These are phyloP conservation scores for Dendrothele bispora DNA, from an alignment of 768 basidiomycete genomes.

Conservation along the genomic window DNA sequence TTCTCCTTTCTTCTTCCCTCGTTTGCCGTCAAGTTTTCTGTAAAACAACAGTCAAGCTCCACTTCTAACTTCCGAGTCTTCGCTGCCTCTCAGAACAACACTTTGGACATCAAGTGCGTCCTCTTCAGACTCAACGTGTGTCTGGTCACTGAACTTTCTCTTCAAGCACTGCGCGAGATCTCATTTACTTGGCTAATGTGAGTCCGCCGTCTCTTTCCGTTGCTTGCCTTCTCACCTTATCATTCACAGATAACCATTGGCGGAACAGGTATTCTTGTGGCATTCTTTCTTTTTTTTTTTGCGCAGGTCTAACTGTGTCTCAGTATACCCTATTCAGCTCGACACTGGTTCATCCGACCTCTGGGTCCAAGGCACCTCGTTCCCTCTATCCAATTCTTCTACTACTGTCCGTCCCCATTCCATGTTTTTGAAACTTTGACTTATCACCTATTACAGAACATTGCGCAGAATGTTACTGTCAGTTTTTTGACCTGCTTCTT, in stretches of 20 bases:
- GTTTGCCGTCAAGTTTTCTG: slow-evolving; percentile 45
- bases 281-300: slow-evolving; percentile 18
- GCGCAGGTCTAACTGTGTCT: slow-evolving; percentile 5
- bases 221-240: neutral
- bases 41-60: slow-evolving; percentile 43
- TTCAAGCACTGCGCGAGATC: slow-evolving; percentile 66
- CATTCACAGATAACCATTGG: slow-evolving; percentile 62
- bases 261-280: slow-evolving; percentile 54
- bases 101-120: slow-evolving; percentile 47
- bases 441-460: slow-evolving; percentile 30
- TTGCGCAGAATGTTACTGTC: slow-evolving; percentile 64
- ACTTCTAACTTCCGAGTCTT: too few species aligned
- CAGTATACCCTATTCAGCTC: slow-evolving; percentile 74
- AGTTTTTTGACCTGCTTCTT: slow-evolving; percentile 15
- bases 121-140: slow-evolving; percentile 1
- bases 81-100: slow-evolving; percentile 32
- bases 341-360: slow-evolving; percentile 88
- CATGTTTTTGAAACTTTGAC: slow-evolving; percentile 11
- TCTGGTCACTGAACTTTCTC: slow-evolving; percentile 16
- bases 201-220: slow-evolving; percentile 27
- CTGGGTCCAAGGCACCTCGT: slow-evolving; percentile 56
- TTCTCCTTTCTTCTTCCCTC: slow-evolving; percentile 35
- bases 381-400: slow-evolving; percentile 48
- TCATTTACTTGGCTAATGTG: slow-evolving; percentile 80
- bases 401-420: slow-evolving; percentile 43